Evolutionary conservation across 2,329 filamentous ascomycete species (phyloP), one percentile per base, ranked within the genome.

Genomic region (Zelopaecilomyces penicillatus): DNA sequence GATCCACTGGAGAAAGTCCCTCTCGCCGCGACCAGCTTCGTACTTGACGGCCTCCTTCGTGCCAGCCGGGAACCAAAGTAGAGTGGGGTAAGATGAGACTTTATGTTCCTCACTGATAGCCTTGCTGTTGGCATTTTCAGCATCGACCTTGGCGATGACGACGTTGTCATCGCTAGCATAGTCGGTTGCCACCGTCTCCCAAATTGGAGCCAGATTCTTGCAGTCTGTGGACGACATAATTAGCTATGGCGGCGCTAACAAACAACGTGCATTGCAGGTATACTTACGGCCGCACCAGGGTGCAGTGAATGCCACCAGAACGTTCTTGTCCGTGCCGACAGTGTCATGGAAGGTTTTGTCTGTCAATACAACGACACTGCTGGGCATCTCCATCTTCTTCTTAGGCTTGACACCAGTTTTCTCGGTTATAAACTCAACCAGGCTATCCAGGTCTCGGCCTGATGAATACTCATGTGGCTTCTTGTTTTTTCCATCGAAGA

Each of bases 271-370:
- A 28, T 8, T 26, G 19, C 19, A 19, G 37, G 5, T 39, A 6
- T n/a, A 48, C 89, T 69, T 80, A 97, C 93, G 91, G 66, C 91
- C 91, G 69, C 93, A 98, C 93, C 91, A 97, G 43, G 93, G 90
- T 43, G 93, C 91, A 56, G 94, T 98, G 68, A 98, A 98, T 38
- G 94, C 90, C 63, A 98, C 90, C 44, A 98, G 68, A 19, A 95
- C 87, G 66, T 94, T 76, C 77, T 95, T 89, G 52, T 95, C 87
- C 42, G 81, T 75, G 52, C 91, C 91, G 70, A 96, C 74, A 48
- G 78, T 73, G 62, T 82, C 71, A 66, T 82, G 79, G 69, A 97
- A 97, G 47, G 79, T 80, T 55, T 75, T 66, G 60, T 97, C 89
- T 41, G 78, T 89, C 65, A 98, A 75, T 70, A 87, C 83, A 58